Evolutionary conservation across 148 eudicot genomes (phyloP), one percentile per base, ranked within the genome.

Genomic region (Mesembryanthemum crystallinum): DNA sequence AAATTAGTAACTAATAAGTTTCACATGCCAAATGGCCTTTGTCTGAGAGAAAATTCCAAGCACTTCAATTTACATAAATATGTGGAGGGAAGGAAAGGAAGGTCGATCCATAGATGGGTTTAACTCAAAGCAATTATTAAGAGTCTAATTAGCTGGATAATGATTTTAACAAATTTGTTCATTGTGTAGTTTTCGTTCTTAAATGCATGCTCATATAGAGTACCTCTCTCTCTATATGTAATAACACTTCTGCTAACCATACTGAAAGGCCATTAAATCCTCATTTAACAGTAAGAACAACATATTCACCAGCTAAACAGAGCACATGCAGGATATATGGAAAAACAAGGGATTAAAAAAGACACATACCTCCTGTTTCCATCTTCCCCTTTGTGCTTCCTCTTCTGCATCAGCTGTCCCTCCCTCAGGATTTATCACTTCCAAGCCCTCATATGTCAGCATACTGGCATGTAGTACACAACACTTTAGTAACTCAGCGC

Each of bases 361-460:
- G 43, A 54, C 62, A 30, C 32, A 18, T 25, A 81, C 83, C 83
- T 81, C 83, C 71, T 71, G 77, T 60, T 77, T 81, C 83, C 83
- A 81, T 65, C 83, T 81, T 24, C 83, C 83, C 73, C 58, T 81
- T 29, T 77, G 80, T 21, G 83, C 83, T 81, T 81, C 80, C 64
- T 77, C 80, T 35, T 77, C 80, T 49, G 80, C 83, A 77, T 81
- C 83, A 27, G 77, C 83, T 12, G 77, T 72, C 21, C 83, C 76
- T 51, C 83, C 83, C 21, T 77, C 83, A 30, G 83, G 83, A 74
- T 81, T 81, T 77, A 81, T 77, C 60, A 81, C 77, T 61, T 77
- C 83, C 52, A 81, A 81, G 23, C 80, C 80, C 64, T 81, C 83
- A 23, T 81, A 73, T 24, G 73, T 80, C 52, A 81, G 14, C 77